Conservation (phyloP, 2,329 filamentous ascomycete genomes). For the Fusarium falciforme region DNA sequence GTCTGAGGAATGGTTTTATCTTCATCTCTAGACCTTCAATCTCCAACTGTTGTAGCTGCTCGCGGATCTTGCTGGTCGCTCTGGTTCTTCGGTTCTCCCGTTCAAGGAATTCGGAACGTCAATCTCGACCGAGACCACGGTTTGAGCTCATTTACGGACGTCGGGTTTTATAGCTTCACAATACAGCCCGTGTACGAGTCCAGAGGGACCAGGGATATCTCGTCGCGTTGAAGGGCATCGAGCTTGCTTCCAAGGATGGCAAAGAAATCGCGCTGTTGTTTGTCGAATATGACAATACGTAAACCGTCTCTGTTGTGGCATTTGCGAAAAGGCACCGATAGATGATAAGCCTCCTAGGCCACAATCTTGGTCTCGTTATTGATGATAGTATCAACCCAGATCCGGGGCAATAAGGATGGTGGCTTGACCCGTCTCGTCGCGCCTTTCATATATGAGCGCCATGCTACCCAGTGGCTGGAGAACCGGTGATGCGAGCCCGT, state of each 20-base stretch:
- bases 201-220: not conserved
- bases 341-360: constrained; percentile 2
- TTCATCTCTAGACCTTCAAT: not conserved
- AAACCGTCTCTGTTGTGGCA: not conserved
- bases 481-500: not conserved
- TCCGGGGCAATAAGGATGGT: not conserved
- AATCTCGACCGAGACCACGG: not conserved
- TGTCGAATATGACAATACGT: not conserved
- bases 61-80: not conserved
- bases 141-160: not conserved
- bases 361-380: constrained; percentile 6
- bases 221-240: not conserved
- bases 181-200: not conserved
- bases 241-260: not conserved
- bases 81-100: not conserved
- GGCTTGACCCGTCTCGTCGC: not conserved
- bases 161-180: not conserved
- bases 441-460: not conserved
- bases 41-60: not conserved
- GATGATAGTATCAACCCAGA: not conserved
- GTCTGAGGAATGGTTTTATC: too few relatives aligned
- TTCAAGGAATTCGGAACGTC: not conserved
- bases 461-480: not conserved
- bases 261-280: not conserved
- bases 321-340: not conserved